These are phyloP conservation scores for Vicia sativa DNA, from an alignment of 306 rosid genomes.

Conservation along the genomic window DNA sequence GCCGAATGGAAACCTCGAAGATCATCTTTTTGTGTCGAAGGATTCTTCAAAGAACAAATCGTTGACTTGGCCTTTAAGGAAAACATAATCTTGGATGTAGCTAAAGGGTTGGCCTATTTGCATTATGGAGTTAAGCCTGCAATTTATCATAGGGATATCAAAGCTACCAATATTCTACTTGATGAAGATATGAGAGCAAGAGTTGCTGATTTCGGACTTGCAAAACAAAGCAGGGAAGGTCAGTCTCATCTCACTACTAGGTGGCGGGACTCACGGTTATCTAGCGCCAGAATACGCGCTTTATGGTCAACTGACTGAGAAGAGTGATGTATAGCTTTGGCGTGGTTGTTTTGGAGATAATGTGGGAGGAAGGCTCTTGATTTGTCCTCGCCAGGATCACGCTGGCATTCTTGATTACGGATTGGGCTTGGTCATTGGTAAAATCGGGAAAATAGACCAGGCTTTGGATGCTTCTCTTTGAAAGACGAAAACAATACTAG, in stretches of 20 bases:
- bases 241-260: slow-evolving; percentile 95
- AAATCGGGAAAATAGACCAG: slow-evolving; percentile 64
- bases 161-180: slow-evolving; percentile 87
- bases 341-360: slow-evolving; percentile 90
- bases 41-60: slow-evolving; percentile 46
- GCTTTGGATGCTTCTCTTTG: slow-evolving; percentile 65
- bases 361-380: slow-evolving; percentile 96
- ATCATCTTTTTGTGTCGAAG: slow-evolving; percentile 54
- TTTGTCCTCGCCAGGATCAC: slow-evolving; percentile 69
- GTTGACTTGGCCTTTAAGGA: slow-evolving; percentile 94
- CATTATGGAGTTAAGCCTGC: slow-evolving; percentile 96
- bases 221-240: slow-evolving; percentile 85
- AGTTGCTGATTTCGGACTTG: slow-evolving; percentile 97
- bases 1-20: slow-evolving; percentile 93
- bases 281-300: slow-evolving; percentile 94
- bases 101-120: slow-evolving; percentile 83
- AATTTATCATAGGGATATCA: slow-evolving; percentile 90
- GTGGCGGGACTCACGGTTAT: slow-evolving; percentile 99
- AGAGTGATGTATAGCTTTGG: slow-evolving; percentile 99
- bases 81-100: slow-evolving; percentile 85
- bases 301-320: slow-evolving; percentile 95
- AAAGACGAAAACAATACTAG: slow-evolving; percentile 51
- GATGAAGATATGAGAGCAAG: slow-evolving; percentile 88
- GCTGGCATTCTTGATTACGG: slow-evolving; percentile 74
- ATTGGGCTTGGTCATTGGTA: slow-evolving; percentile 96